Evolutionary conservation across 176 grass and related monocot genomes (phyloP), one percentile per base, ranked within the genome.

Genomic region (Oryza brachyantha): DNA sequence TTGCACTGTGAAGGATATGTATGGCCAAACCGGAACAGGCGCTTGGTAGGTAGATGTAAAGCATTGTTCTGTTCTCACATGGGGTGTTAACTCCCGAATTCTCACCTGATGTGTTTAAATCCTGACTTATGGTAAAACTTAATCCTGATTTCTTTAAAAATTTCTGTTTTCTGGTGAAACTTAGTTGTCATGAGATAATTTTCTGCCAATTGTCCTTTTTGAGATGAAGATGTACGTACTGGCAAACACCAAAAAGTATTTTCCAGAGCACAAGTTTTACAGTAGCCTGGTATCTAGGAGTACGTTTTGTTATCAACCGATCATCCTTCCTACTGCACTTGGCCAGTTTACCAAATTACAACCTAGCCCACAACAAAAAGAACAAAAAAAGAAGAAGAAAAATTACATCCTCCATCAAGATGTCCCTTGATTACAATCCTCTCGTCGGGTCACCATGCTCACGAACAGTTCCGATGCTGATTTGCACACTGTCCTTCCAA

Each of bases 241-340:
- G 29, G 32, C 63, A n/a, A 81, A 63, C 60, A 63, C 62, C 10
- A n/a, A 75, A 70, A 34, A 64, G 39, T 14, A 17, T 54, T 81
- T 14, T 64, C 52, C 31, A 25, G 39, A 83, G 61, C n/a, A 35
- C 9, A 76, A n/a, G 26, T 71, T 76, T 16, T 19, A 55, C 0
- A 5, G 46, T 2, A 8, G 21, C 9, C 21, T 55, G 48, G 5
- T 7, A 54, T 19, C 21, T 22, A n/a, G n/a, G n/a, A n/a, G n/a
- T n/a, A n/a, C 22, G 50, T 55, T 55, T 9, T 22, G 0, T 22
- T 55, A 10, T 43, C 25, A 13, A 32, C 26, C n/a, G 16, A 28
- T 69, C 12, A n/a, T 50, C 25, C 27, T 43, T 32, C 26, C 27
- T 72, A n/a, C 70, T 54, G 4, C 39, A 38, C 62, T 60, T 3